These are phyloP conservation scores for Beauveria pseudobassiana DNA, from an alignment of 2,329 filamentous ascomycete genomes.

Conservation along the genomic window DNA sequence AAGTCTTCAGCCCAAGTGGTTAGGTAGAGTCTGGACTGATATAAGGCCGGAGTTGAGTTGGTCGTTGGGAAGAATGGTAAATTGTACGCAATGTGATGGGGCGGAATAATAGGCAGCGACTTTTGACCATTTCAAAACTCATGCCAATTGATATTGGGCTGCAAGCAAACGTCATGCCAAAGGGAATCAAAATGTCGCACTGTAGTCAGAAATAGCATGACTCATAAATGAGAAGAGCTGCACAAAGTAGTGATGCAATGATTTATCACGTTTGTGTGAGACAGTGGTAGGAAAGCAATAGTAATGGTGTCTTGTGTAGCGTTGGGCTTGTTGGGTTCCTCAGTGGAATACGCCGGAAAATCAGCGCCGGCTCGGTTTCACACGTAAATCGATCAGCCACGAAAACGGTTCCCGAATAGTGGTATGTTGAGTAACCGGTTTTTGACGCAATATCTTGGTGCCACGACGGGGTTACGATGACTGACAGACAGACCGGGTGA, in stretches of 20 bases:
- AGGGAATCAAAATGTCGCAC: not conserved
- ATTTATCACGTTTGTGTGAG: not conserved
- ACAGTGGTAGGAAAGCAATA: not conserved
- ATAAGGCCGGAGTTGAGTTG: not conserved
- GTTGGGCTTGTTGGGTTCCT: not conserved
- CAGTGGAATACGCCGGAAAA: not conserved
- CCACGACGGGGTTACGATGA: not conserved
- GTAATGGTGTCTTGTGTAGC: not conserved
- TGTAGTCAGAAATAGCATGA: not conserved
- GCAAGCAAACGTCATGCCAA: not conserved
- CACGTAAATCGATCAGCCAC: not conserved
- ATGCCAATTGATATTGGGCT: not conserved
- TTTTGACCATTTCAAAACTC: not conserved
- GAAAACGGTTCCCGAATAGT: not conserved
- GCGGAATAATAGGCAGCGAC: not conserved
- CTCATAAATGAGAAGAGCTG: not conserved
- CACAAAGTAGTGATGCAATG: not conserved
- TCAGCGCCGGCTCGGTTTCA: not conserved
- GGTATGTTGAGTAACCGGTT: not conserved
- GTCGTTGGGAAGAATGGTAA: not conserved
- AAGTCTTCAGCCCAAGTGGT: slow-evolving; percentile 38
- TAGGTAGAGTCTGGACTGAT: slow-evolving; percentile 27
- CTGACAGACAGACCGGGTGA: not conserved
- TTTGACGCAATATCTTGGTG: not conserved
- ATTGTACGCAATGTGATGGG: not conserved